Base-by-base conservation (phyloP, 116 monocot genomes). In the Phalaenopsis hybrid region DNA sequence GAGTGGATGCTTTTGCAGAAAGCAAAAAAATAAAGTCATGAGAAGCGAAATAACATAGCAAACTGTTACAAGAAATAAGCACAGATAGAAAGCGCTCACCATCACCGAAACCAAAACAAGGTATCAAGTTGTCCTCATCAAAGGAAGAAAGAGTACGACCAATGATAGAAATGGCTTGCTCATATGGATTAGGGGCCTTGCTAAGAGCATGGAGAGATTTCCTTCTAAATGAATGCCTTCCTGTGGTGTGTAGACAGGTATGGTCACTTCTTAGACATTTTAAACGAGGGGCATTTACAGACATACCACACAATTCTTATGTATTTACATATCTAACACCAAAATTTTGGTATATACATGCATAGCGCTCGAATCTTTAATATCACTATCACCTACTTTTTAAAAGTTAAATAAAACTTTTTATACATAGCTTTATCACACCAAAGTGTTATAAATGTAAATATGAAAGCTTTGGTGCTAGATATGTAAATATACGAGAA, bases 101-200 rank as follows among this genome's bases (percentile, higher is more conserved):
- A 8, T 77, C 77, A 28, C 77, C 77, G 51, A 95, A 95, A 80
- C 97, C 97, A 91, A 92, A 97, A 85, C 97, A 97, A 41, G 97
- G 97, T 81, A 97, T 94, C 79, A 97, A 77, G 79, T 93, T 92
- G 57, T 97, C 97, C 31, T 97, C 97, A 79, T 97, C 97, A 81
- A 97, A 93, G 78, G 97, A 84, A 77, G 93, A 91, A 70, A 97
- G 83, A 31, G 97, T 97, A 15, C 90, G 92, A 13, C 97, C 97
- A 79, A 97, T 94, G 34, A 97, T 97, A 34, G 96, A 97, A 82
- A 97, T 97, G 58, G 97, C 97, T 90, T 94, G 92, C 85, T 97
- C 94, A 75, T 97, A 97, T 23, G 97, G 97, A 16, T 97, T 97
- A 21, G 85, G 91, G 44, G 23, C 84, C 10, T 57, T 77, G 50